Evolutionary conservation across 208 protist genomes (phyloP), one percentile per base, ranked within the genome.

Genomic region (Angomonas deanei): DNA sequence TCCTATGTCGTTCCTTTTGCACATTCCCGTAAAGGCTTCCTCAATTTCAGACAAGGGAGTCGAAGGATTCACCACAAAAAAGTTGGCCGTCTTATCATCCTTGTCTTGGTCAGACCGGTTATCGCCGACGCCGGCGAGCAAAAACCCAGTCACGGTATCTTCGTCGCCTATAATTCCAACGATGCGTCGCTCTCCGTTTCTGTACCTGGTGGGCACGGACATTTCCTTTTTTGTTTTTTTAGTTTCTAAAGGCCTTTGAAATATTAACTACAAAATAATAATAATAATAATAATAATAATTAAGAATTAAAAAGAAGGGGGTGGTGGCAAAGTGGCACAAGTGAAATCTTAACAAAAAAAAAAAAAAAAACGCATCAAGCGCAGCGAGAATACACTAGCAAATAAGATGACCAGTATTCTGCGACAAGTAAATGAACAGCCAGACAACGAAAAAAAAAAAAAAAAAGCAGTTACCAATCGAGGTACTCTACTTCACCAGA

Each of bases 81-180:
- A 98, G 72, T 98, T 98, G 27, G 84, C 68, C 21, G 57, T 67
- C 24, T 39, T 17, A 32, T 27, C 32, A 11, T 64, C 72, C 24
- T 72, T 68, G 23, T 70, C 68, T 13, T 66, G 65, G 15, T 63
- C 66, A 13, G 38, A 61, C 63, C 95, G 76, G 58, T 96, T 87
- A 60, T 98, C 90, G 52, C 96, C 97, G 33, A 97, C 74, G 32
- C 97, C 97, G 13, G 96, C 95, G 19, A 99, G 83, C 33, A 99
- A 79, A 67, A 99, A 98, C 3, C 97, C 97, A 38, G 97, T 98
- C 0, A 98, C 90, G 15, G 96, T 98, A 64, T 99, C 97, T 72
- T 98, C 89, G 57, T 97, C 93, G n/a, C 89, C 93, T 55, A 97
- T 96, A 31, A 96, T 86, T 11, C 78, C 88, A 15, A 97, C 72